Percentiles rank a stretch among this genome's conserved stretches.
Conservation (phyloP, 2,329 filamentous ascomycete species). For the Pyrenochaeta sp. region DNA sequence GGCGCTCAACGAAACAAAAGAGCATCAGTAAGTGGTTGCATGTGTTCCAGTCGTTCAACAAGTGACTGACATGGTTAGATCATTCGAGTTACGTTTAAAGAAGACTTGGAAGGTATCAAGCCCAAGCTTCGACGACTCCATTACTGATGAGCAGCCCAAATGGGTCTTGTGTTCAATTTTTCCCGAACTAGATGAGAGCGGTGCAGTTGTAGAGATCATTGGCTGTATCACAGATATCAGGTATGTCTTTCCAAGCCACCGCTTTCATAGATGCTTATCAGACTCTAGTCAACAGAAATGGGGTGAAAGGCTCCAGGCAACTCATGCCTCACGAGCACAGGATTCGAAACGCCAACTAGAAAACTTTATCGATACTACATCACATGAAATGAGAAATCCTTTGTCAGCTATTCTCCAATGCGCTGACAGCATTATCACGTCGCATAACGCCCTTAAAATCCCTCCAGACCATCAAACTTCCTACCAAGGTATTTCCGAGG, state of each 20-base stretch:
- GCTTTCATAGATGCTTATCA: not conserved
- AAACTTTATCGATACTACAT: constrained; percentile 46
- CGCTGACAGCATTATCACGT: constrained; percentile 45
- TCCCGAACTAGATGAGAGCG: constrained; percentile 29
- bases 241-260: constrained; percentile 3
- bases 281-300: constrained; percentile 40
- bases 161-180: constrained; percentile 44
- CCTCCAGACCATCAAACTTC: constrained; percentile 11
- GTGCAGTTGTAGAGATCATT: constrained; percentile 38
- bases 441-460: constrained; percentile 10
- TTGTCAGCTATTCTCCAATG: constrained; percentile 53
- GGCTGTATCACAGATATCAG: constrained; percentile 48
- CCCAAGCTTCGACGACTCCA: constrained; percentile 8
- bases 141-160: constrained; percentile 24
- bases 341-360: constrained; percentile 27
- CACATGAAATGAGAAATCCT: constrained; percentile 55
- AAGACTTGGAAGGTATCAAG: constrained; percentile 41
- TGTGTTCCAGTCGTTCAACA: not conserved
- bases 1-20: constrained; percentile 18
- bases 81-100: constrained; percentile 49
- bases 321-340: constrained; percentile 28
- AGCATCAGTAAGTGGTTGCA: constrained; percentile 19
- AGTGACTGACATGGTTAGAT: constrained; percentile 10
- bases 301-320: constrained; percentile 41
- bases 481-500: constrained; percentile 23